phyloP scores from a whole-genome alignment of 2,329 filamentous ascomycete genomes.

The Teratosphaeria gauchensis region DNA sequence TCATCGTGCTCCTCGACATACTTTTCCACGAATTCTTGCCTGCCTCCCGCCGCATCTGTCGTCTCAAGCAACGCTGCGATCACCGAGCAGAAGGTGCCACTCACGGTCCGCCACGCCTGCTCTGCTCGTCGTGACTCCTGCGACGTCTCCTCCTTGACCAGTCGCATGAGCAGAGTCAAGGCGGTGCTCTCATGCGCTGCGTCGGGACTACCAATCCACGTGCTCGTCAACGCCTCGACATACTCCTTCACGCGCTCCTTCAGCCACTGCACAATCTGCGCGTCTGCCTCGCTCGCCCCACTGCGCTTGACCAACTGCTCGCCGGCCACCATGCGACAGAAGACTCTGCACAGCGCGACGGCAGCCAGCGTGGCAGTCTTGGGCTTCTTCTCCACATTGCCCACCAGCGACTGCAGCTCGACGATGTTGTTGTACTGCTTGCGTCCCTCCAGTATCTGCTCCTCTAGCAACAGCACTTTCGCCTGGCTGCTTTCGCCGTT shows the following conservation, averaged over 20 bases:
- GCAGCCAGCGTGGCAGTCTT: slow-evolving; percentile 46
- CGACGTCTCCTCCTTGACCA: slow-evolving; percentile 67
- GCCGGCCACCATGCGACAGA: slow-evolving; percentile 67
- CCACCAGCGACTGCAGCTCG: slow-evolving; percentile 50
- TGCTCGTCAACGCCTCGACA: slow-evolving; percentile 37
- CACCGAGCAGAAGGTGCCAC: slow-evolving; percentile 52
- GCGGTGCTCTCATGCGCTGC: slow-evolving; percentile 56
- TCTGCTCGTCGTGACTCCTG: slow-evolving; percentile 41
- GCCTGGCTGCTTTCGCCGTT: slow-evolving; percentile 43
- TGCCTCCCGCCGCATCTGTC: slow-evolving; percentile 48
- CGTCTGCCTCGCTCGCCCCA: slow-evolving; percentile 60
- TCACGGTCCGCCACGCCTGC: slow-evolving; percentile 56
- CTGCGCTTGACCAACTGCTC: slow-evolving; percentile 60
- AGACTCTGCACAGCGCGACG: slow-evolving; percentile 76
- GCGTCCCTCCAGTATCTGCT: slow-evolving; percentile 72
- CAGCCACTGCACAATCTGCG: slow-evolving; percentile 67
- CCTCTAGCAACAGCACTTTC: slow-evolving; percentile 65
- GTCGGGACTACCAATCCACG: slow-evolving; percentile 46
- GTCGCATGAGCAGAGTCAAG: slow-evolving; percentile 70
- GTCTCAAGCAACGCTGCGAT: slow-evolving; percentile 53
- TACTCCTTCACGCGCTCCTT: slow-evolving; percentile 66
- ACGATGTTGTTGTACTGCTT: slow-evolving; percentile 90
- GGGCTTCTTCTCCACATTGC: slow-evolving; percentile 48
- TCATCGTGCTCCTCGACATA: slow-evolving; percentile 76
- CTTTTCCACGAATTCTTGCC: slow-evolving; percentile 64